phyloP scores from a whole-genome alignment of 1,284 basidiomycete species.

The Meira miltonrushii region DNA sequence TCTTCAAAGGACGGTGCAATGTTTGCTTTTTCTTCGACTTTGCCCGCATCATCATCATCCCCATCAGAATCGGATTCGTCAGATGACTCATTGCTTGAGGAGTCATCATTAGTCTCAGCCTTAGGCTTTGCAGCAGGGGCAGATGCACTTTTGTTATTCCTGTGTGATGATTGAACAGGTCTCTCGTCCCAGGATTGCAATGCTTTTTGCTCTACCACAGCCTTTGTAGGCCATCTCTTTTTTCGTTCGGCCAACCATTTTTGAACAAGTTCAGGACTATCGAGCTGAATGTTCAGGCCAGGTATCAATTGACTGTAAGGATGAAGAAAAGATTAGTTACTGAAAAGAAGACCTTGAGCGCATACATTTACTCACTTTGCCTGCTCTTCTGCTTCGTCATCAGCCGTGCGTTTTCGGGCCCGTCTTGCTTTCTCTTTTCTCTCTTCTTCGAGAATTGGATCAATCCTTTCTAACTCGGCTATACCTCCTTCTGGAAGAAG shows the following conservation, averaged over 20 bases:
- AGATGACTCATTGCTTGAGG: neutral
- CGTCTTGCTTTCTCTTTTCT: constrained; percentile 18
- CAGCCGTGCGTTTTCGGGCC: constrained; percentile 18
- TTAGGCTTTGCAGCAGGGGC: neutral
- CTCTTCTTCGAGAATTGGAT: constrained; percentile 46
- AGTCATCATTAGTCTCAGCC: neutral
- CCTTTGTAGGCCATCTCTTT: constrained; percentile 44
- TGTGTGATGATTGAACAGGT: constrained; percentile 15
- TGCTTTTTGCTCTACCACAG: constrained; percentile 35
- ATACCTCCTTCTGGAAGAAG: constrained; percentile 44
- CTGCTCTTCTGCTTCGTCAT: constrained; percentile 15
- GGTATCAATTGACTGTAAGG: constrained; percentile 20
- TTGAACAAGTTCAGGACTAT: constrained; percentile 45
- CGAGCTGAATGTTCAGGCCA: constrained; percentile 47
- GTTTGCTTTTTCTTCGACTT: neutral
- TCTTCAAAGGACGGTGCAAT: neutral
- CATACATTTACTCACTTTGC: neutral
- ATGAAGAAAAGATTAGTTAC: neutral
- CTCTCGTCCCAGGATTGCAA: constrained; percentile 19
- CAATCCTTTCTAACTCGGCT: constrained; percentile 35
- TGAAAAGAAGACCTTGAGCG: neutral
- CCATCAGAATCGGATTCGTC: neutral
- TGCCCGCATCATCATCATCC: neutral
- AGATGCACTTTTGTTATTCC: constrained; percentile 5
- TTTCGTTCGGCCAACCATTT: constrained; percentile 49